These are phyloP conservation scores for Fusarium sp. DNA, from an alignment of 2,329 filamentous ascomycete genomes.

Conservation along the genomic window DNA sequence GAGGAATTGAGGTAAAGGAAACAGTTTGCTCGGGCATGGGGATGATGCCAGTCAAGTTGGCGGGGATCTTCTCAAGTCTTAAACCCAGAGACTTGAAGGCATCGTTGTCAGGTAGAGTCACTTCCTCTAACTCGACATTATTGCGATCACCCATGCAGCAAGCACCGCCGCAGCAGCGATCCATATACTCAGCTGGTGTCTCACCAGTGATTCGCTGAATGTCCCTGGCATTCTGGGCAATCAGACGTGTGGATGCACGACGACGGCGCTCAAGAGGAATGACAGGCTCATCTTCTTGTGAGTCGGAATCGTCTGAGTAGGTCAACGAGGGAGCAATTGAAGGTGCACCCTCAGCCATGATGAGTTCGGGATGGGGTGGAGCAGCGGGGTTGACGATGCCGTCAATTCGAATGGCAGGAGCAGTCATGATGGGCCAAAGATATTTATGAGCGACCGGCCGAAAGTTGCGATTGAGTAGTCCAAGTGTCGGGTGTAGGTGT, in stretches of 20 bases:
- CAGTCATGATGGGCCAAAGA: constrained; percentile 49
- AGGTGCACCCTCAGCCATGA: constrained; percentile 62
- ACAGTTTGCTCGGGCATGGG: constrained; percentile 82
- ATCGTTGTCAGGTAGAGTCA: constrained; percentile 79
- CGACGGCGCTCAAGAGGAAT: constrained; percentile 63
- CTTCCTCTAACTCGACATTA: constrained; percentile 64
- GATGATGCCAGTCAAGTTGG: constrained; percentile 76
- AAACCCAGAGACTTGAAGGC: constrained; percentile 86
- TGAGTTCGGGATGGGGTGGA: constrained; percentile 57
- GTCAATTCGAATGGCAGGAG: constrained; percentile 46
- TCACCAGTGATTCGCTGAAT: constrained; percentile 75
- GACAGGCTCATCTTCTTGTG: constrained; percentile 64
- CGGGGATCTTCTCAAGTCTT: constrained; percentile 81
- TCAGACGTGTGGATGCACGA: constrained; percentile 77
- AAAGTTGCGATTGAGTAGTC: constrained; percentile 10
- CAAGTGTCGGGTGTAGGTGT: constrained; percentile 25
- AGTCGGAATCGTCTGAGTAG: constrained; percentile 73
- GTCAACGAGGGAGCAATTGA: constrained; percentile 73
- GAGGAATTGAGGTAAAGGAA: constrained; percentile 72
- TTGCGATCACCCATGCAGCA: constrained; percentile 69
- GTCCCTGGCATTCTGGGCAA: constrained; percentile 72
- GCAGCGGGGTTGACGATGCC: constrained; percentile 57
- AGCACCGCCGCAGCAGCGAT: constrained; percentile 73
- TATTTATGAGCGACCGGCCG: constrained; percentile 31
- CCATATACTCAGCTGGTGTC: constrained; percentile 71